These are phyloP conservation scores for Syzygium oleosum DNA, from an alignment of 345 rosid genomes.

Conservation along the genomic window DNA sequence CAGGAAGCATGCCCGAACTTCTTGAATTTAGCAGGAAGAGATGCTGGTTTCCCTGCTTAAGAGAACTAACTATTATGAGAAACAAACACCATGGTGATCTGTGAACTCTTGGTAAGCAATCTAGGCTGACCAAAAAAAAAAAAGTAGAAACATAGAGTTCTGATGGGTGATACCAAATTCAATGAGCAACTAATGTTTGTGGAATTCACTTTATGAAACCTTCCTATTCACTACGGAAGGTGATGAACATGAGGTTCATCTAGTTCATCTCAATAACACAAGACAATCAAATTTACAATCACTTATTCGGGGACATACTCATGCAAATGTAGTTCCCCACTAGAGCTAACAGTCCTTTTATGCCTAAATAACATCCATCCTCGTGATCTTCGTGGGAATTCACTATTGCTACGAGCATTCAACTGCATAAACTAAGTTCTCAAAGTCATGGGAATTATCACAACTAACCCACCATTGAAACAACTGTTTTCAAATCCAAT, in stretches of 20 bases:
- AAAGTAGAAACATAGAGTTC: not conserved
- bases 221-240: not conserved
- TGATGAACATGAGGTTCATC: not conserved
- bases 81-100: not conserved
- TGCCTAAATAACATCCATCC: not conserved
- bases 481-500: not conserved
- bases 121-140: not conserved
- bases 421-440: not conserved
- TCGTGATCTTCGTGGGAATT: not conserved
- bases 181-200: not conserved
- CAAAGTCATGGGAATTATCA: not conserved
- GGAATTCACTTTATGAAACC: not conserved
- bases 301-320: not conserved
- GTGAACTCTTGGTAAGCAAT: not conserved
- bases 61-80: not conserved
- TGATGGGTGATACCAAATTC: not conserved
- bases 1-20: slow-evolving; percentile 7
- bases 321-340: not conserved
- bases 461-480: not conserved
- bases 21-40: slow-evolving; percentile 8
- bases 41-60: slow-evolving; percentile 27
- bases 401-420: not conserved
- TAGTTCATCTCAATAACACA: not conserved
- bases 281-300: not conserved
- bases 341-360: not conserved